Percentiles rank a stretch among this genome's conserved stretches.
Evolutionary conservation across 257 asterid genomes (phyloP).

Genomic region (Nyctanthes arbortristis): DNA sequence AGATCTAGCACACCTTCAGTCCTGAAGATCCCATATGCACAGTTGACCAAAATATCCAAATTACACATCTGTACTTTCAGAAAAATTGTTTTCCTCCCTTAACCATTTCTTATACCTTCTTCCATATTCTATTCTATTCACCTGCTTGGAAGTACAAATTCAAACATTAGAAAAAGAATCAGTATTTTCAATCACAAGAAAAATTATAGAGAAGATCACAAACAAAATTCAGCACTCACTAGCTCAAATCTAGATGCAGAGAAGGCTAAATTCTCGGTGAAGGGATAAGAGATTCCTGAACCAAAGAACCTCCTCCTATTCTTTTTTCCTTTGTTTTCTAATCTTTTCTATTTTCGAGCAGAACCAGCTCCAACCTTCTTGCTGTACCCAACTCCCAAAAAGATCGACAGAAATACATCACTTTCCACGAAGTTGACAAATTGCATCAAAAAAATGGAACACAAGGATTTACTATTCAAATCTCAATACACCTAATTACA

Average conservation of each 20-base stretch:
- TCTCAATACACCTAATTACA: background rate
- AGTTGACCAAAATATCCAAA: background rate
- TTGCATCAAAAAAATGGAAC: background rate
- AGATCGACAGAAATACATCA: background rate
- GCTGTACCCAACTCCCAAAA: background rate
- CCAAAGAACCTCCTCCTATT: background rate
- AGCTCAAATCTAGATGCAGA: constrained; percentile 1
- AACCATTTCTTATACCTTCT: background rate
- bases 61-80: background rate
- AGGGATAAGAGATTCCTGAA: background rate
- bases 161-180: background rate
- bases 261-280: background rate
- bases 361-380: background rate
- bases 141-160: background rate
- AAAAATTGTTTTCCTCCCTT: background rate
- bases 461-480: background rate
- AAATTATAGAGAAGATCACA: background rate
- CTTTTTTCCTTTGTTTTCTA: background rate
- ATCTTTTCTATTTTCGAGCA: background rate
- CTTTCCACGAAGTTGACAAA: background rate
- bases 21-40: background rate
- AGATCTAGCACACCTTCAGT: background rate
- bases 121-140: background rate
- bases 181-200: background rate
- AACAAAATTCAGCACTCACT: background rate